A percentile compares a stretch with the other conserved stretches of the same genome.
Conservation (phyloP, 805 yeast species). For the Huiozyma naganishii region DNA sequence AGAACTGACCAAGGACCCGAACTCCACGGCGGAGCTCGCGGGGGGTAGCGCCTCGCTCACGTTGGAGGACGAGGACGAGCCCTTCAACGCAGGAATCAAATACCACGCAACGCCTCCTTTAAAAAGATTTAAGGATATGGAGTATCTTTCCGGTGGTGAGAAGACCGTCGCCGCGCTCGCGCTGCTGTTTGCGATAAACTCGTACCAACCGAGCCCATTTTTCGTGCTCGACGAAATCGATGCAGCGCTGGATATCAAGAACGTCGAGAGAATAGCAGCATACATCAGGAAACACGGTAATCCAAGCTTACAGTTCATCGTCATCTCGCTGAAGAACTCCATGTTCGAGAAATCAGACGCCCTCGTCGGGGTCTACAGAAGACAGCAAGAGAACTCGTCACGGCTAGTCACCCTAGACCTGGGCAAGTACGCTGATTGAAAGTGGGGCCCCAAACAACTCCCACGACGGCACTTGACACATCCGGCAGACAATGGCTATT, state of each 20-base stretch:
- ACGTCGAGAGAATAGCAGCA: slow-evolving; percentile 77
- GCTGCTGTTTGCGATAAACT: slow-evolving; percentile 79
- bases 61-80: slow-evolving; percentile 82
- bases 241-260: slow-evolving; percentile 88
- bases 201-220: slow-evolving; percentile 88
- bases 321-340: slow-evolving; percentile 79
- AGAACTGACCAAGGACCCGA: slow-evolving; percentile 57
- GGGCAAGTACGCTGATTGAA: slow-evolving; percentile 41
- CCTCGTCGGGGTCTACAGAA: slow-evolving; percentile 85
- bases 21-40: slow-evolving; percentile 51
- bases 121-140: slow-evolving; percentile 89
- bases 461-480: neutral
- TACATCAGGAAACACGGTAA: slow-evolving; percentile 70
- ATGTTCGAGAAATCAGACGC: slow-evolving; percentile 84
- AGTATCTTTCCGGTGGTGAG: slow-evolving; percentile 89
- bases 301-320: slow-evolving; percentile 79
- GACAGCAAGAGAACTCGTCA: slow-evolving; percentile 62
- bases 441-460: neutral
- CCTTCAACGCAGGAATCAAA: slow-evolving; percentile 70
- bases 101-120: slow-evolving; percentile 95
- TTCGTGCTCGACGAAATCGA: slow-evolving; percentile 96
- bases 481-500: no score
- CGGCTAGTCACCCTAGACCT: slow-evolving; percentile 65
- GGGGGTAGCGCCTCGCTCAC: slow-evolving; percentile 93
- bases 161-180: slow-evolving; percentile 95